A percentile compares a stretch with the other conserved stretches of the same genome.
Conservation (phyloP, 129 eudicot species). For the Centaurea solstitialis region DNA sequence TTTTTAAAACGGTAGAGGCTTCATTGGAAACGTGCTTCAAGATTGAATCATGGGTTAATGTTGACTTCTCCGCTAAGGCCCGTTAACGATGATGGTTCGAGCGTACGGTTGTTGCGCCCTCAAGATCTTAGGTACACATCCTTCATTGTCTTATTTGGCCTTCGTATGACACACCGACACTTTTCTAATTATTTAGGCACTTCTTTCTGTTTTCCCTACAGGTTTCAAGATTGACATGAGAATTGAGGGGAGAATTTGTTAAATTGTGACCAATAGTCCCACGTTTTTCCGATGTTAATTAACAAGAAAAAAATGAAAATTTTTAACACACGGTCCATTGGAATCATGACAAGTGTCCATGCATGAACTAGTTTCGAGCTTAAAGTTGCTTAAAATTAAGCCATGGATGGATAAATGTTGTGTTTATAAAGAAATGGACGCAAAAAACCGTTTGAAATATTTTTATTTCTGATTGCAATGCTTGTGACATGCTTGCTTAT, state of each 20-base stretch:
- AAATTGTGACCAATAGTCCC: slow-evolving; percentile 25
- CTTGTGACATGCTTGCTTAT: background rate
- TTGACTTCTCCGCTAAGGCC: slow-evolving; percentile 90
- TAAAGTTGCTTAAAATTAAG: slow-evolving; percentile 8
- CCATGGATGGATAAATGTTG: slow-evolving; percentile 1
- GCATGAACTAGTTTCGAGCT: background rate
- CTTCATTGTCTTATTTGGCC: slow-evolving; percentile 17
- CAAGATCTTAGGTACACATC: slow-evolving; percentile 71
- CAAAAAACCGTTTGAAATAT: background rate
- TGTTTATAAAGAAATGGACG: background rate
- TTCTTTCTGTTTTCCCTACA: slow-evolving; percentile 48
- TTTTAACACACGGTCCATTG: background rate
- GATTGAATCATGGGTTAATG: slow-evolving; percentile 75
- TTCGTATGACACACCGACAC: slow-evolving; percentile 5
- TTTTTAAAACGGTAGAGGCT: slow-evolving; percentile 47
- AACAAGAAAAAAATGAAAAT: background rate
- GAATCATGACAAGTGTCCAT: slow-evolving; percentile 10
- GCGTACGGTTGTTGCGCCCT: slow-evolving; percentile 73
- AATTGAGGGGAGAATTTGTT: slow-evolving; percentile 38
- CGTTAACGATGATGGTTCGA: slow-evolving; percentile 55
- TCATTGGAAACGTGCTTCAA: slow-evolving; percentile 96
- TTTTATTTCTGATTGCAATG: background rate
- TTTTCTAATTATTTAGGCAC: slow-evolving; percentile 29
- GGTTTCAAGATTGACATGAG: slow-evolving; percentile 63
- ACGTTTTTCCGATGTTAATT: slow-evolving; percentile 3